phyloP scores from a whole-genome alignment of 352 stramenopile genomes.

The Pythium brassicae region DNA sequence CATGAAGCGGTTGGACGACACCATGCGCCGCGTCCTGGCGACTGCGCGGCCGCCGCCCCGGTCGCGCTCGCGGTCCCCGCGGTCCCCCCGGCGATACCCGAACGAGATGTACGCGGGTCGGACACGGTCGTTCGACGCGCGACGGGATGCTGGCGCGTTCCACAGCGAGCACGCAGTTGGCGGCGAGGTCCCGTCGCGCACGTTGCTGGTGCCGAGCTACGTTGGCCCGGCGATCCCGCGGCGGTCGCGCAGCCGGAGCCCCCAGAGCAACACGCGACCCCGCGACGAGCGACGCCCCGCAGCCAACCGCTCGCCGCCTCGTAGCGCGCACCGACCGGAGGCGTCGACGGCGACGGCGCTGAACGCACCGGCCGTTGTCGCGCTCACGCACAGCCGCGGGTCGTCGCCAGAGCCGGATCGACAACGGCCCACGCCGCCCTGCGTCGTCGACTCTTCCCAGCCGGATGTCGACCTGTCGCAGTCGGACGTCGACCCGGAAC shows the following conservation, averaged over 20 bases:
- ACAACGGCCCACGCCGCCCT: not conserved
- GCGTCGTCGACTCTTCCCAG: not conserved
- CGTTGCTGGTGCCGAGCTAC: not conserved
- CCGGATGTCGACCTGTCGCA: not conserved
- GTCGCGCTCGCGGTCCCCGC: not conserved
- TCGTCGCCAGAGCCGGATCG: conserved; percentile 5
- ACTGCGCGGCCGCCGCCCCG: not conserved
- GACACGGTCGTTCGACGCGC: not conserved
- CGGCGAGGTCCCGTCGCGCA: not conserved
- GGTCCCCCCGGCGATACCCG: too few species aligned
- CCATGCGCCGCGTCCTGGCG: not conserved
- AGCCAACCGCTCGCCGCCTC: not conserved
- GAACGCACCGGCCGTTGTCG: not conserved
- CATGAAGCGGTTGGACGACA: conserved; percentile 3
- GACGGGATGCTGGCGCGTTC: not conserved
- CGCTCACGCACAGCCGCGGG: not conserved
- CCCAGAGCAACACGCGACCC: not conserved
- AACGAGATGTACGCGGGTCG: not conserved
- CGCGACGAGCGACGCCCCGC: not conserved
- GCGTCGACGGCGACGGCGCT: not conserved
- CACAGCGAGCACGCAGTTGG: not conserved
- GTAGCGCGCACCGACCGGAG: not conserved
- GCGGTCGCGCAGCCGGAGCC: conserved; percentile 19
- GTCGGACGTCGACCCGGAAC: not conserved
- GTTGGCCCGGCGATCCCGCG: not conserved